Evolutionary conservation across 75 land plant species (phyloP).

Genomic region (Cryptomeria japonica): DNA sequence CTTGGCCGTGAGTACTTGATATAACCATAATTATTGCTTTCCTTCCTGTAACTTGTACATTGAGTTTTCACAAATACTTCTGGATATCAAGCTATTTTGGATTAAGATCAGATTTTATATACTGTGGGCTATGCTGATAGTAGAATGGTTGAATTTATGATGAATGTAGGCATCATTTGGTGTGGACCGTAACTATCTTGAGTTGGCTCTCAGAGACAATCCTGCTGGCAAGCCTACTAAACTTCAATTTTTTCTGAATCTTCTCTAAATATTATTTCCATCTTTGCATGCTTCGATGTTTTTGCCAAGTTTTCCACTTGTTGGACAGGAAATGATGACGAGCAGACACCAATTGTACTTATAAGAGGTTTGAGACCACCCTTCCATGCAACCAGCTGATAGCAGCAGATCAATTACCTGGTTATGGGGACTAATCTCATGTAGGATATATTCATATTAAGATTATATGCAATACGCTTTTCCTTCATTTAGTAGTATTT

Average conservation of each 20-base stretch:
- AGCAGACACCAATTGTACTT: slow-evolving; percentile 56
- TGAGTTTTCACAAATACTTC: neutral
- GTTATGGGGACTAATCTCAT: neutral
- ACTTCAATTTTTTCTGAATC: neutral
- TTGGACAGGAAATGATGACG: slow-evolving; percentile 53
- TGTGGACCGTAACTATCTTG: slow-evolving; percentile 25
- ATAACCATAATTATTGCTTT: neutral
- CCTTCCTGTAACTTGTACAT: neutral
- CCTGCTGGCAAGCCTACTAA: slow-evolving; percentile 36
- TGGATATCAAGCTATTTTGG: neutral
- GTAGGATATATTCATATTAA: neutral
- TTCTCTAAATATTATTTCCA: neutral
- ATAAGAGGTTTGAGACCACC: slow-evolving; percentile 8
- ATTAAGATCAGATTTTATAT: neutral
- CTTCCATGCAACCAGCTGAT: neutral
- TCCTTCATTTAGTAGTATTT: neutral
- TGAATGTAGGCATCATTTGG: slow-evolving; percentile 43
- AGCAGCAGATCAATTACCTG: neutral
- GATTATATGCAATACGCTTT: neutral
- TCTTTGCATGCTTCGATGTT: neutral
- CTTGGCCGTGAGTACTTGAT: slow-evolving; percentile 38
- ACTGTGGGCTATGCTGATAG: neutral
- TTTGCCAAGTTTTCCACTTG: neutral
- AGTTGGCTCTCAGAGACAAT: slow-evolving; percentile 27
- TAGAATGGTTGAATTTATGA: neutral